Evolutionary conservation across 2,329 filamentous ascomycete genomes (phyloP), one percentile per base, ranked within the genome.

Genomic region (Aaosphaeria arxii): DNA sequence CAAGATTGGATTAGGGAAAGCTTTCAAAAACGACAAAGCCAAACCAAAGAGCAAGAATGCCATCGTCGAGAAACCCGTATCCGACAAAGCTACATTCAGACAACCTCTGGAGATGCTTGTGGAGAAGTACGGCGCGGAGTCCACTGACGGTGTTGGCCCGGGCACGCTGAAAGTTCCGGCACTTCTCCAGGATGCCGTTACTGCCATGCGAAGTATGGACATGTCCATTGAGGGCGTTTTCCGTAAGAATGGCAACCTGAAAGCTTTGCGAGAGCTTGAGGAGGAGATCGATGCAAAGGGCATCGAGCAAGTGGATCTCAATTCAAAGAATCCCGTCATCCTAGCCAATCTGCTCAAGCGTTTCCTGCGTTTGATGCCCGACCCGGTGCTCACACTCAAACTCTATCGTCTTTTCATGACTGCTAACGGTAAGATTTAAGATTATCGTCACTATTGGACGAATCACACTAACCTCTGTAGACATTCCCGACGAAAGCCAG

Each of bases 181-280:
- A n/a, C 79, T 99, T 45, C 82, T 99, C n/a, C 92, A 97, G 63
- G 92, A 96, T 66, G 86, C 92, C 43, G 87, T 99, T 35, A 88
- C 89, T 4, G 91, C 91, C 9, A 96, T 99, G 89, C 86, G 91
- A 60, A 94, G 92, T 71, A 97, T 99, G 90, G 94, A 99, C 70
- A 91, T 99, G 76, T 97, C 92, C 1, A 90, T 99, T 1, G 94
- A 99, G 71, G 94, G 94, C 61, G 91, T 99, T 24, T 99, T 99
- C 82, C 86, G 94, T 59, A 99, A 99, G 80, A 99, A 97, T 63
- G 94, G 94, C 60, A 99, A 97, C 71, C 96, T 99, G 74, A 92
- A 94, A 70, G 89, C 91, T 58, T 79, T 96, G 40, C 89, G 88
- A 58, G 91, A 96, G 52, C 78, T 95, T 5, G 86, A 90, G 36